These are phyloP conservation scores for Cenococcum geophilum DNA, from an alignment of 495 filamentous ascomycete species.

Conservation along the genomic window DNA sequence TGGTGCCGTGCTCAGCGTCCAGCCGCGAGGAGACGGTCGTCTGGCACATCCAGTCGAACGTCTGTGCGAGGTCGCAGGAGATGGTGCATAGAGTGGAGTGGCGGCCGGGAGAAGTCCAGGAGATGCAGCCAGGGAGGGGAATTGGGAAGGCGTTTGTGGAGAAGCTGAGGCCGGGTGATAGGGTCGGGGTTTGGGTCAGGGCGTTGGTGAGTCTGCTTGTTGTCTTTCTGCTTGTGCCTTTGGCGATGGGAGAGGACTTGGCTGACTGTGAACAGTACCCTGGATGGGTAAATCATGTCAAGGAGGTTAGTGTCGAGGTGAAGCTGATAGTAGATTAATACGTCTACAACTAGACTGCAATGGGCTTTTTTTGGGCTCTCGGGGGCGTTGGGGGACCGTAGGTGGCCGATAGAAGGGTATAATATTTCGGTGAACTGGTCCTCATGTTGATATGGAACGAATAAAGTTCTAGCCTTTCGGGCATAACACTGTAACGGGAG, in stretches of 20 bases:
- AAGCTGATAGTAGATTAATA: neutral
- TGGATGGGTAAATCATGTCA: neutral
- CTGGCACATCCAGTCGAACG: constrained; percentile 2
- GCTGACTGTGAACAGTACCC: neutral
- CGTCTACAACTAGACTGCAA: too few species aligned
- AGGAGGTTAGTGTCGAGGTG: constrained; percentile 1
- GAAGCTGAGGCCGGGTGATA: neutral
- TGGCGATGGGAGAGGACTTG: too few species aligned
- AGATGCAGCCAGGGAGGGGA: neutral
- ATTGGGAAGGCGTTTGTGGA: neutral
- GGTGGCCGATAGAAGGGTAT: too few species aligned
- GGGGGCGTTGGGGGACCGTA: too few species aligned
- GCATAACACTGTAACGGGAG: too few species aligned
- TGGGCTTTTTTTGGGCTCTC: too few species aligned
- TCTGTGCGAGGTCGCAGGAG: neutral
- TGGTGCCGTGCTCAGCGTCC: neutral
- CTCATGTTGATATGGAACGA: too few species aligned
- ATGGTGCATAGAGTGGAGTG: neutral
- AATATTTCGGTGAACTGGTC: too few species aligned
- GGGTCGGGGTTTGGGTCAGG: neutral
- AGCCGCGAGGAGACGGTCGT: neutral
- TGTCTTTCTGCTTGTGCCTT: neutral
- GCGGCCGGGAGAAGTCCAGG: neutral
- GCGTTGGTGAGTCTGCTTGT: neutral
- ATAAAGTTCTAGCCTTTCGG: too few species aligned